These are phyloP conservation scores for Tylopilus sp. DNA, from an alignment of 768 basidiomycete genomes.

Conservation along the genomic window DNA sequence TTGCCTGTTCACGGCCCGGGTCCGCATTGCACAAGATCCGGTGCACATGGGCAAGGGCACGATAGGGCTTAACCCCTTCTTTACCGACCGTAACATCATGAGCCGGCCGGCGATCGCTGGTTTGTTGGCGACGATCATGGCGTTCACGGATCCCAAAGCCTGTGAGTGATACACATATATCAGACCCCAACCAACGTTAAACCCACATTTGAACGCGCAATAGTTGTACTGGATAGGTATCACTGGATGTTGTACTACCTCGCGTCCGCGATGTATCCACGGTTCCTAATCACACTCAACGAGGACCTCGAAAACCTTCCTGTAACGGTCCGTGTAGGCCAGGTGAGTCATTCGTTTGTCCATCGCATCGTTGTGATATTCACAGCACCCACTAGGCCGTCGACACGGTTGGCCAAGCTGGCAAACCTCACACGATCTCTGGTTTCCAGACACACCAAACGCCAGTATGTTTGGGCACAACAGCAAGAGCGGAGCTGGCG, in stretches of 20 bases:
- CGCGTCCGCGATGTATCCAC: conserved; percentile 94
- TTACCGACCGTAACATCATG: conserved; percentile 88
- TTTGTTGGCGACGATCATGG: conserved; percentile 79
- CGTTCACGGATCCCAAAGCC: conserved; percentile 90
- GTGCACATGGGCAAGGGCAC: conserved; percentile 63
- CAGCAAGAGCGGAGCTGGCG: conserved; percentile 91
- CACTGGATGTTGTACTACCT: conserved; percentile 99
- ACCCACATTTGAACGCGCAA: conserved; percentile 1
- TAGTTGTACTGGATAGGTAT: conserved; percentile 90
- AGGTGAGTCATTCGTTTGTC: conserved; percentile 42
- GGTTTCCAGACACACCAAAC: conserved; percentile 99
- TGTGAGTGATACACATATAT: conserved; percentile 65
- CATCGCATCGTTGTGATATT: not conserved
- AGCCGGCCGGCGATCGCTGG: conserved; percentile 87
- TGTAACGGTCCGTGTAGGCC: conserved; percentile 93
- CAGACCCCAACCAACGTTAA: not conserved
- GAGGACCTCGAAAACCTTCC: conserved; percentile 84
- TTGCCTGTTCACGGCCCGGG: conserved; percentile 94
- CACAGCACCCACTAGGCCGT: conserved; percentile 57
- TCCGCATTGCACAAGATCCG: conserved; percentile 91
- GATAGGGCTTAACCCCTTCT: conserved; percentile 80
- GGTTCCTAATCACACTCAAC: conserved; percentile 95
- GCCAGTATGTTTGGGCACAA: conserved; percentile 92
- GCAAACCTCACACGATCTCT: conserved; percentile 93
- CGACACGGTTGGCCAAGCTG: conserved; percentile 96